Conservation (phyloP, 371 early-diverging fungal genomes). For the Coemansia sp. region DNA sequence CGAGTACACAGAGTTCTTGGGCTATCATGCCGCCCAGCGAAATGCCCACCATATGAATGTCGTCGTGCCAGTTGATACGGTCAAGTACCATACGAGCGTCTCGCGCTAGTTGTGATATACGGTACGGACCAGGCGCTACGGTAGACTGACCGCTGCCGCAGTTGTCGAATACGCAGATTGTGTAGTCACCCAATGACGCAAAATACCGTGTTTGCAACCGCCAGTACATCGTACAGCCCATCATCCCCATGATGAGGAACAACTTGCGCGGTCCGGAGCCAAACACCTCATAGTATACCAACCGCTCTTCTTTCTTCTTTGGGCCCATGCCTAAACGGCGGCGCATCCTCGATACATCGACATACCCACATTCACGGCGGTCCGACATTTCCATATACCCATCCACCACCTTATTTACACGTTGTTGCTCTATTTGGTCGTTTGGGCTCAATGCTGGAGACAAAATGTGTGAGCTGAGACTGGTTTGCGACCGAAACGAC, state of each 20-base stretch:
- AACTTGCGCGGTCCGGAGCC: slow-evolving; percentile 66
- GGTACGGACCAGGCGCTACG: slow-evolving; percentile 58
- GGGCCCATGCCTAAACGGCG: slow-evolving; percentile 19
- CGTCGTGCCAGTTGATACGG: slow-evolving; percentile 61
- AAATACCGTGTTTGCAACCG: slow-evolving; percentile 59
- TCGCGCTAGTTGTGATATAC: slow-evolving; percentile 66
- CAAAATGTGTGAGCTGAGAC: background rate
- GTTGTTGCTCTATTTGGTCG: background rate
- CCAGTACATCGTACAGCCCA: slow-evolving; percentile 55
- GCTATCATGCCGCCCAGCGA: slow-evolving; percentile 72
- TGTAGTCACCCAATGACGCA: slow-evolving; percentile 60
- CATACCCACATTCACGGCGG: slow-evolving; percentile 10
- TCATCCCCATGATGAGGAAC: slow-evolving; percentile 62
- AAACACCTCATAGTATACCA: slow-evolving; percentile 68
- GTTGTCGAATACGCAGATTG: slow-evolving; percentile 77
- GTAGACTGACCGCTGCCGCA: slow-evolving; percentile 69
- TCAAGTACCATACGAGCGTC: slow-evolving; percentile 65
- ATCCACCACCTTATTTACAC: slow-evolving; percentile 5
- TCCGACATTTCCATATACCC: slow-evolving; percentile 26
- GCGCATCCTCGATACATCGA: slow-evolving; percentile 15
- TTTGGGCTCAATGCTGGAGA: background rate
- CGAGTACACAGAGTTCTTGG: slow-evolving; percentile 55
- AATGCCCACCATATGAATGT: slow-evolving; percentile 68
- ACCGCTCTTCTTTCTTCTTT: slow-evolving; percentile 6
- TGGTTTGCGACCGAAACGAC: background rate